phyloP scores from a whole-genome alignment of 176 grass and related monocot genomes.

The Avena sativa region DNA sequence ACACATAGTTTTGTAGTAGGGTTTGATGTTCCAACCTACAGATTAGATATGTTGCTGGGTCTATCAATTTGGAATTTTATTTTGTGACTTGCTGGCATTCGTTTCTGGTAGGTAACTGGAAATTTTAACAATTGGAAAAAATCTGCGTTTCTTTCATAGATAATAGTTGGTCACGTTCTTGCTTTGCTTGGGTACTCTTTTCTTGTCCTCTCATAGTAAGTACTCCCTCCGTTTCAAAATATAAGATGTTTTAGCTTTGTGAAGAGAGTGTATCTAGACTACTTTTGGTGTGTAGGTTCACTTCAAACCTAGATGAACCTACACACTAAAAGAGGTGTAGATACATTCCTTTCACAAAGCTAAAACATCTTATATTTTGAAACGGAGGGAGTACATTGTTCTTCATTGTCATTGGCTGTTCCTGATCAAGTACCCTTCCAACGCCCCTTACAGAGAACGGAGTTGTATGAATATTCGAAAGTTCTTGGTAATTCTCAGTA shows the following conservation, averaged over 20 bases:
- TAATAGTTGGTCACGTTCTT: not conserved
- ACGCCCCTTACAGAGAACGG: slow-evolving; percentile 67
- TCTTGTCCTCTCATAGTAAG: not conserved
- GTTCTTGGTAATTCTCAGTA: slow-evolving; percentile 94
- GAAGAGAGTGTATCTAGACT: no score
- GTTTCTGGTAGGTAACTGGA: not conserved
- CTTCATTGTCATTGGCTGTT: not conserved
- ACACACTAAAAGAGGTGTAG: no score
- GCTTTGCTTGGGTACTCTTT: slow-evolving; percentile 21
- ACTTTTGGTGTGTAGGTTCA: no score
- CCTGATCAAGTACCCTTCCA: slow-evolving; percentile 29
- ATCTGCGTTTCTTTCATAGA: slow-evolving; percentile 1
- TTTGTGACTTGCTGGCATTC: slow-evolving; percentile 7
- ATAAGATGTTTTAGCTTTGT: no score
- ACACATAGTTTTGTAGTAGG: not conserved
- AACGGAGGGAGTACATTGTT: not conserved
- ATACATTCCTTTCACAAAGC: no score
- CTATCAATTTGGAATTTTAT: slow-evolving; percentile 14
- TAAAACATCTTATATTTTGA: no score
- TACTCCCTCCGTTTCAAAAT: no score
- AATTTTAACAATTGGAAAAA: not conserved
- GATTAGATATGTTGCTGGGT: slow-evolving; percentile 23
- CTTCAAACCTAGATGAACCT: no score
- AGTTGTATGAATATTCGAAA: slow-evolving; percentile 94
- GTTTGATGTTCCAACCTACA: slow-evolving; percentile 2